Base-by-base conservation (phyloP, 345 rosid species). In the Citrus mangshanensis region DNA sequence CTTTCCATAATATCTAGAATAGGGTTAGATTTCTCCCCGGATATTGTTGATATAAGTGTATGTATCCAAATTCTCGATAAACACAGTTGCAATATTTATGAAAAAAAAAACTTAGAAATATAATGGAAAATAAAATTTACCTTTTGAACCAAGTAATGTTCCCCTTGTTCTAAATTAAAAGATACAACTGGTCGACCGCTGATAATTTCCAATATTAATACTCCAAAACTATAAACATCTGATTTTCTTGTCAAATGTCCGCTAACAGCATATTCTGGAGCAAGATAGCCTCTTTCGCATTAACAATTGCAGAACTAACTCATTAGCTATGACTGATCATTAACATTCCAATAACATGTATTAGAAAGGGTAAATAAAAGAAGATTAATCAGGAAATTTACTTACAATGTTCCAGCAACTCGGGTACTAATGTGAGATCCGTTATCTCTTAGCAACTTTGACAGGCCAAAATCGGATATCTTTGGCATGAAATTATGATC, bases 401-500 rank as follows among this genome's bases (percentile, higher is more conserved):
- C 91, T 82, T 79, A 90, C 93, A 90, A 76, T 66, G 90, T 90
- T 25, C 89, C 90, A 0, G 95, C 93, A 5, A 91, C 95, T 6
- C 84, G 84, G 24, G 95, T 91, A 80, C 89, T 89, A 37, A 91
- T 65, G 74, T 89, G 89, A 71, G 91, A 87, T 21, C 9, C 74
- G 67, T 76, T 69, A 18, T 81, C 89, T 18, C 86, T 75, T 2
- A 88, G 69, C 5, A 88, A 19, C 71, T 81, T 89, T 5, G 86
- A 85, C 30, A 89, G 91, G 42, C 95, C 93, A n/a, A 91, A 91
- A 86, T 91, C 95, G 4, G 93, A 83, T 62, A 91, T 88, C 67
- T 91, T 91, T 22, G 95, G 89, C 3, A 49, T 73, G 24, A 88
- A 84, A 67, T 87, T 76, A 19, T 67, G 56, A 77, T 89, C 93